Base-by-base conservation (phyloP, 495 filamentous ascomycete genomes). In the Lasiosphaeriaceae sp. region DNA sequence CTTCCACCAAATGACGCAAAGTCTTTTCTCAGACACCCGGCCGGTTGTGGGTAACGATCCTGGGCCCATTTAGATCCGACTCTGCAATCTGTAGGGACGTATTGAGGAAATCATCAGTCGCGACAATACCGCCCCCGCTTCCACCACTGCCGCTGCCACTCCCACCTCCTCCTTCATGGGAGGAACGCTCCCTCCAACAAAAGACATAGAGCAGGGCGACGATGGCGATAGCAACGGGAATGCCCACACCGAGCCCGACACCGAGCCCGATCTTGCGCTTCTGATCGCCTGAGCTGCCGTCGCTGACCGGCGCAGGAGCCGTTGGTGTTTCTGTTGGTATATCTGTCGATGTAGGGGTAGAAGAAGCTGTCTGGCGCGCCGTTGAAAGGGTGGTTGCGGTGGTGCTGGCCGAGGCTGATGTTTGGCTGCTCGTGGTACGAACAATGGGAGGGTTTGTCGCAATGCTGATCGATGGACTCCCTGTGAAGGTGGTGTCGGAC, bases 401-500 rank as follows among this genome's bases (percentile, higher is more conserved):
- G 14, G 14, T 43, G 14, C 39, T 43, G 14, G 23, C 48, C 21
- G 41, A 29, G 20, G 39, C 12, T 3, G 46, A 20, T 14, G 26
- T 9, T 31, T 24, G 23, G 43, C 39, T 47, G 12, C 3, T 46
- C 8, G 54, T 54, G n/a, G 29, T 52, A 8, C 14, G 1, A 6
- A 22, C 45, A 1, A 20, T 50, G 1, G 47, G 21, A 12, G 45
- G 23, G 11, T 47, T 35, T 14, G 48, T 24, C 11, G 58, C 54
- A 6, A 57, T 44, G 46, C 37, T 60, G 3, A 60, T 11, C 19
- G 54, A 50, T 2, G 53, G 50, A 21, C 44, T 58, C 17, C 58
- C 60, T 17, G 52, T 59, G 22, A 55, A 59, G 11, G 45, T 52
- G 9, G 61, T 26, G 23, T 66, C 61, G 11, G 55, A 23, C 19